Evolutionary conservation across 257 asterid genomes (phyloP), one percentile per base, ranked within the genome.

Genomic region (Nicotiana tomentosiformis): DNA sequence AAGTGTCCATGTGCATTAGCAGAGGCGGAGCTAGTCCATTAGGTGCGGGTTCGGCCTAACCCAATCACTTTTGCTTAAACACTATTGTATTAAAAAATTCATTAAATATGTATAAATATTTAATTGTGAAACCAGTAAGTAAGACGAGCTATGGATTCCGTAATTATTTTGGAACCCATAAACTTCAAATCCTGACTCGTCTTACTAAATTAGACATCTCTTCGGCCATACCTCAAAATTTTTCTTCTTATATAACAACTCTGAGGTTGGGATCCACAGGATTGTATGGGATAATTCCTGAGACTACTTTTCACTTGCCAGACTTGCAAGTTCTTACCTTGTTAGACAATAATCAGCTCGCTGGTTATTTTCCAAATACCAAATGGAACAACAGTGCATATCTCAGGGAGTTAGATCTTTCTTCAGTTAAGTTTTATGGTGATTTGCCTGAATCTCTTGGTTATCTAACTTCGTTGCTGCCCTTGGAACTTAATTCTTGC

Each of bases 361-460:
- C 17, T 43, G 84, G 85, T 53, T 15, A 61, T 14, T 46, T 86
- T 15, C 67, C 85, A 23, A 69, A 10, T 0, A n/a, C 12, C 78
- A 69, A 69, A 69, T 69, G 35, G 58, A 69, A 69, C 0, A 69
- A 33, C 11, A 39, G 78, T 69, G 33, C 57, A 39, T 69, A 57
- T 39, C 58, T 69, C 33, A 20, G 0, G 1, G 0, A 3, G n/a
- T 46, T 86, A 23, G 68, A 39, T 51, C 39, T 86, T 29, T 53
- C 82, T 33, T 0, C 4, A 0, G 51, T 84, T 4, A 64, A 65
- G 10, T 23, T 86, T 37, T 82, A 66, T 77, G n/a, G n/a, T 4
- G n/a, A 57, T 57, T 57, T 17, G 33, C 9, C 10, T 5, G 23
- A 53, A 53, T 53, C 58, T 14, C 17, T 53, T 53, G 18, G 17